Evolutionary conservation across 2,329 filamentous ascomycete genomes (phyloP).

Genomic region (Ilyonectria robusta): DNA sequence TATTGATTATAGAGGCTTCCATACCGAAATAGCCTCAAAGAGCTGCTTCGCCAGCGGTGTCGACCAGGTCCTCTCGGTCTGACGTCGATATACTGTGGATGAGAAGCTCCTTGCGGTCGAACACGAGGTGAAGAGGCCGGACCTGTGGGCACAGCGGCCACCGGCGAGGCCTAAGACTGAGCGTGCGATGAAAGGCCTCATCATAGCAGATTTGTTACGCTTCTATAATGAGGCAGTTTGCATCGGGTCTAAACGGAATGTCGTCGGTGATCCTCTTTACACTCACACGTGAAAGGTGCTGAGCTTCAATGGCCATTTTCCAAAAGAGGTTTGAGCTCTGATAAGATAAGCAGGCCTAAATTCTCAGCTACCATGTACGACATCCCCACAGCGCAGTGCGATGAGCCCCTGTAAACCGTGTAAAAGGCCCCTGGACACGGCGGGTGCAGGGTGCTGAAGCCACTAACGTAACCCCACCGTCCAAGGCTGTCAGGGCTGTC

Average conservation of each 20-base stretch:
- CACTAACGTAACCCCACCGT: constrained; percentile 15
- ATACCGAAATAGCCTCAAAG: constrained; percentile 87
- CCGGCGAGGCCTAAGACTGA: constrained; percentile 28
- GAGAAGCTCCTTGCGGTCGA: constrained; percentile 46
- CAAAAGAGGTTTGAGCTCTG: constrained; percentile 23
- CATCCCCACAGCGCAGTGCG: constrained; percentile 20
- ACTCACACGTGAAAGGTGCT: constrained; percentile 30
- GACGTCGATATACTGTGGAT: constrained; percentile 35
- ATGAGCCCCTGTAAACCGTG: constrained; percentile 6
- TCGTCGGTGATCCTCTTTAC: constrained; percentile 1
- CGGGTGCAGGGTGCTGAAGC: neutral
- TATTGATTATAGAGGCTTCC: constrained; percentile 6
- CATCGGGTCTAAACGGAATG: neutral
- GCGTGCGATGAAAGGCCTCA: constrained; percentile 34
- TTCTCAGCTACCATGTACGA: constrained; percentile 1
- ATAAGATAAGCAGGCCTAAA: constrained; percentile 44
- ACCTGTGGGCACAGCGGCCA: constrained; percentile 30
- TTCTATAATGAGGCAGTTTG: constrained; percentile 4
- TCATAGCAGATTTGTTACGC: constrained; percentile 29
- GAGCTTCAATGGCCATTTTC: constrained; percentile 35
- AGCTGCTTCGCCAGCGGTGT: constrained; percentile 92
- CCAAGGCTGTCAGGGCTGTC: constrained; percentile 18
- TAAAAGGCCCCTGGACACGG: neutral
- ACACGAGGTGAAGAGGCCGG: constrained; percentile 28
- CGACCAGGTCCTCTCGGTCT: constrained; percentile 79